phyloP scores from a whole-genome alignment of 495 filamentous ascomycete species.

The Penicillium cosmopolitanum region DNA sequence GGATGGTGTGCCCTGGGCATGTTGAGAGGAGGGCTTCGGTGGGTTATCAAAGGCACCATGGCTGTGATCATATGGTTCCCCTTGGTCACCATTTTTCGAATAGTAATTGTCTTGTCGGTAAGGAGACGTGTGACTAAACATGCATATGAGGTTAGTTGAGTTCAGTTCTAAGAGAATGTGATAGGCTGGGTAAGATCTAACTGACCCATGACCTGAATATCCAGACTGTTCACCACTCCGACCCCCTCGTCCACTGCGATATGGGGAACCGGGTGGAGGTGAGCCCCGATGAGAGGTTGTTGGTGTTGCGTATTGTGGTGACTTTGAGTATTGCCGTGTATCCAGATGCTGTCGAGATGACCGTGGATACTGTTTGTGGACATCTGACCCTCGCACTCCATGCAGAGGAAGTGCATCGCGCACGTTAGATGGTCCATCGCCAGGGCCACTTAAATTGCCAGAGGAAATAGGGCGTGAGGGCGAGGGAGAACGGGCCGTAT shows the following conservation, averaged over 20 bases:
- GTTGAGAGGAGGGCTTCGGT: conserved; percentile 52
- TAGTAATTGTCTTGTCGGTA: conserved; percentile 55
- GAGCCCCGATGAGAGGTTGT: conserved; percentile 67
- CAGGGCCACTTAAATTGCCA: conserved; percentile 26
- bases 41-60: conserved; percentile 56
- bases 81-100: conserved; percentile 44
- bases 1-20: conserved; percentile 47
- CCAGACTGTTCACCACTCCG: conserved; percentile 56
- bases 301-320: conserved; percentile 61
- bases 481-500: conserved; percentile 39
- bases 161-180: not conserved
- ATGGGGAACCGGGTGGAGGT: conserved; percentile 68
- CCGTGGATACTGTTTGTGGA: conserved; percentile 32
- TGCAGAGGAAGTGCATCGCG: conserved; percentile 42
- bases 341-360: conserved; percentile 43
- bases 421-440: conserved; percentile 26
- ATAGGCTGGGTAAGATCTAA: not conserved
- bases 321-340: conserved; percentile 56
- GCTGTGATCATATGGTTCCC: conserved; percentile 52
- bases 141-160: not conserved
- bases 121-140: conserved; percentile 50
- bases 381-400: conserved; percentile 39
- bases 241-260: conserved; percentile 57
- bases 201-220: conserved; percentile 65
- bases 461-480: conserved; percentile 41